Conservation (phyloP, 1,284 basidiomycete genomes). For the Leucoagaricus sp. region DNA sequence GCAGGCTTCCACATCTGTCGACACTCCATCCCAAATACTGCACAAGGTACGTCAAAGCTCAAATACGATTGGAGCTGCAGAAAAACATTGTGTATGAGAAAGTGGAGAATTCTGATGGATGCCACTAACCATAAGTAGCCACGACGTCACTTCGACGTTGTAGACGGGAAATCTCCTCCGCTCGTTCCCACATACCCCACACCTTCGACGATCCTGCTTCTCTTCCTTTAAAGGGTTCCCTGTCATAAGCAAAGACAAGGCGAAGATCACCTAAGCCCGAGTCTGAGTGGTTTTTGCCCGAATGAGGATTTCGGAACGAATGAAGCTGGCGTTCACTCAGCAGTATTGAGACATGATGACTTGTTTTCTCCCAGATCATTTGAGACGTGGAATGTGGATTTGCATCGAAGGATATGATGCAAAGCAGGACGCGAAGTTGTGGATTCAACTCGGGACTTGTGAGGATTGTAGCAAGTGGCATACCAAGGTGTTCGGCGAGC, state of each 20-base stretch:
- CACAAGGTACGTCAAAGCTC: conserved; percentile 2
- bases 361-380: not conserved
- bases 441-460: conserved; percentile 4
- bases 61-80: conserved; percentile 1
- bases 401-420: conserved; percentile 12
- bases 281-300: too few relatives aligned
- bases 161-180: conserved; percentile 12
- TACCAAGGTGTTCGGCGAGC: not conserved
- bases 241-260: conserved; percentile 12
- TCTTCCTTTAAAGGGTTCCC: conserved; percentile 11
- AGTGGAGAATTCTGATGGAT: not conserved
- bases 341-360: not conserved
- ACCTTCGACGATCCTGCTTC: conserved; percentile 14
- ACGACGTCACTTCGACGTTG: not conserved
- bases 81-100: not conserved
- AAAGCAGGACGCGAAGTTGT: conserved; percentile 9
- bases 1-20: too few relatives aligned
- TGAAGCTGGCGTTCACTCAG: not conserved
- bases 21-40: too few relatives aligned
- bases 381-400: conserved; percentile 1
- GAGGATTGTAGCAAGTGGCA: conserved; percentile 5
- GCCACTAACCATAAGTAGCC: not conserved
- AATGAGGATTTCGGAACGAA: not conserved
- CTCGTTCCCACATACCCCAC: conserved; percentile 9
- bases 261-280: not conserved